Evolutionary conservation across 2,329 filamentous ascomycete species (phyloP).

Genomic region (Curvularia sp.): DNA sequence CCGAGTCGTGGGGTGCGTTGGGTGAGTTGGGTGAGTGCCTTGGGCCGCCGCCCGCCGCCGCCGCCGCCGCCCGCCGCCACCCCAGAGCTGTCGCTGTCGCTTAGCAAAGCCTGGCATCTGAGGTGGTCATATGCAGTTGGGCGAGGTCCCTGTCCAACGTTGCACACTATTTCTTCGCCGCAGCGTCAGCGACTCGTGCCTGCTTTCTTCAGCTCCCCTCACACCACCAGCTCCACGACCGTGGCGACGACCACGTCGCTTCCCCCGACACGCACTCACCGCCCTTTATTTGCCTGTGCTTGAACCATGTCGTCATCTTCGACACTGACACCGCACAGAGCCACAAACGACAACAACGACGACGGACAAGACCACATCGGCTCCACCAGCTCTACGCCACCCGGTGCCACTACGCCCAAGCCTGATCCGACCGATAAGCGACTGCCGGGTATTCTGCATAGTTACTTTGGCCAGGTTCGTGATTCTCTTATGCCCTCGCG

Average conservation of each 20-base stretch:
- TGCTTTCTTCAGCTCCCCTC: not conserved
- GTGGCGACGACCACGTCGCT: not conserved
- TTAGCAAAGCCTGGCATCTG: constrained; percentile 25
- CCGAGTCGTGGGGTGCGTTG: no score
- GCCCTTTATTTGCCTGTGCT: constrained; percentile 10
- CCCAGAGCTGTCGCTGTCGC: constrained; percentile 17
- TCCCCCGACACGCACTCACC: constrained; percentile 17
- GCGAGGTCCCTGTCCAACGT: constrained; percentile 24
- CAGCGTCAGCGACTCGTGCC: not conserved
- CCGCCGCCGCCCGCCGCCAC: constrained; percentile 2
- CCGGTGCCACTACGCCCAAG: constrained; percentile 89
- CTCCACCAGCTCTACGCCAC: constrained; percentile 81
- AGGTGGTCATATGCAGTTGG: constrained; percentile 23
- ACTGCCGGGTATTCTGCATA: constrained; percentile 90
- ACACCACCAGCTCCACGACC: constrained; percentile 1
- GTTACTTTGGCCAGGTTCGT: constrained; percentile 99
- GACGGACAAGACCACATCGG: constrained; percentile 79
- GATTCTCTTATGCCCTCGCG: constrained; percentile 60
- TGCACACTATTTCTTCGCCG: constrained; percentile 41
- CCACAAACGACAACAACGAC: constrained; percentile 72
- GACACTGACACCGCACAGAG: constrained; percentile 49
- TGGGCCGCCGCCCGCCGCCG: constrained; percentile 1
- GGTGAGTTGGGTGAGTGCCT: not conserved
- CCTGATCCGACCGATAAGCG: constrained; percentile 95
- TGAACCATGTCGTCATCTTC: constrained; percentile 41